A percentile compares a stretch with the other conserved stretches of the same genome.
Conservation (phyloP, 352 stramenopile species). For the Globisporangium paroecandrum region DNA sequence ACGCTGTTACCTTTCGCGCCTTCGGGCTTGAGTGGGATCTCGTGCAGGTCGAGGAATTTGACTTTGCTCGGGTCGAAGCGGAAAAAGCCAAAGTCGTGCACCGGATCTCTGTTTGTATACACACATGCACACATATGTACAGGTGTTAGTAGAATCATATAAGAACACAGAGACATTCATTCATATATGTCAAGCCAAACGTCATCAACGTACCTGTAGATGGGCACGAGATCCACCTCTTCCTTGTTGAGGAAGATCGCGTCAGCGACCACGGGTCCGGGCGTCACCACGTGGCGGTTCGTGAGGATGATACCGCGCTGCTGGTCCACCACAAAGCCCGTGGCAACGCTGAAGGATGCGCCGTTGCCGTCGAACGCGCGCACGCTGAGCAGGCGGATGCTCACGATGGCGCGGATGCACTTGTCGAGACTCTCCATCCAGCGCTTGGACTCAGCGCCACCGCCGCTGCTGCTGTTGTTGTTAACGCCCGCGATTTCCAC, state of each 20-base stretch:
- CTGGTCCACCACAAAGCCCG: slow-evolving; percentile 91
- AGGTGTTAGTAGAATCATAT: background rate
- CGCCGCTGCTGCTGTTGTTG: background rate
- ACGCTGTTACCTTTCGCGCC: slow-evolving; percentile 60
- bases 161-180: background rate
- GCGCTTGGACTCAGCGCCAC: slow-evolving; percentile 54
- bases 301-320: slow-evolving; percentile 87
- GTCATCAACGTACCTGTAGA: slow-evolving; percentile 59
- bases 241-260: slow-evolving; percentile 94
- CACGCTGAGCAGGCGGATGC: slow-evolving; percentile 84
- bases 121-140: background rate
- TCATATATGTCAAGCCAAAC: background rate
- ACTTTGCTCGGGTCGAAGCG: slow-evolving; percentile 86
- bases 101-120: slow-evolving; percentile 56
- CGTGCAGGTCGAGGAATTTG: slow-evolving; percentile 82
- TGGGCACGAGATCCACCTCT: slow-evolving; percentile 86
- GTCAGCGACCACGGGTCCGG: slow-evolving; percentile 83
- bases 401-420: slow-evolving; percentile 78
- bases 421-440: slow-evolving; percentile 70
- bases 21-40: slow-evolving; percentile 86
- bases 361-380: slow-evolving; percentile 87
- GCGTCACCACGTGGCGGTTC: slow-evolving; percentile 91
- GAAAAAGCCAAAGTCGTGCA: slow-evolving; percentile 93
- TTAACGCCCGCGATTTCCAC: slow-evolving; percentile 4
- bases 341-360: slow-evolving; percentile 85